Evolutionary conservation across 345 rosid genomes (phyloP).

Genomic region (Mercurialis annua): DNA sequence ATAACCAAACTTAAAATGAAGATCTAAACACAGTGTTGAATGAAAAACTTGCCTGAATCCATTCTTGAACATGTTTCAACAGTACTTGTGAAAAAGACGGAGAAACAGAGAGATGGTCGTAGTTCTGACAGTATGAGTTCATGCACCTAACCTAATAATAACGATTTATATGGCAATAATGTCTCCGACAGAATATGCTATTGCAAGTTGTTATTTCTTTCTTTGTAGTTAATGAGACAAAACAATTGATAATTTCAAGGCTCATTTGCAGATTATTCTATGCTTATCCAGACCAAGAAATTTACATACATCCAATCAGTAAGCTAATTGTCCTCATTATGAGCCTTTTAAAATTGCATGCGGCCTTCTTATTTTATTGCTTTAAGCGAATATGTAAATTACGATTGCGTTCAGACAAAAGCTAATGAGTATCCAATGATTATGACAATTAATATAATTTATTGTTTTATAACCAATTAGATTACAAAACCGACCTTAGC

Average conservation of each 20-base stretch:
- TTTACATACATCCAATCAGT: no score
- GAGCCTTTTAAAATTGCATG: no score
- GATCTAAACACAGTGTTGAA: background rate
- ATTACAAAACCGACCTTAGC: conserved; percentile 72
- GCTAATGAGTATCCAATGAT: no score
- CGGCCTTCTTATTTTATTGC: no score
- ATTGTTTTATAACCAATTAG: no score
- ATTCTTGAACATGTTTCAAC: conserved; percentile 17
- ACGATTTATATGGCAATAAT: no score
- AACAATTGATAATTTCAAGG: no score
- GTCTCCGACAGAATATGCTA: background rate
- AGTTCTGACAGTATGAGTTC: background rate
- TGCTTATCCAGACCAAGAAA: no score
- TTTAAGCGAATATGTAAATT: no score
- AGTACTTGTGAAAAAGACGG: background rate
- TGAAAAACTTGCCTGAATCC: conserved; percentile 14
- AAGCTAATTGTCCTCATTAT: no score
- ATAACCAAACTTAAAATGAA: background rate
- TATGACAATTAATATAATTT: no score
- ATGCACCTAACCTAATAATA: background rate
- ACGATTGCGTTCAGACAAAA: no score
- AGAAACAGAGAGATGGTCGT: background rate
- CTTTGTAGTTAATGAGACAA: background rate
- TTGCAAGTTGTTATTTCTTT: conserved; percentile 4
- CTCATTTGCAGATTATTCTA: background rate